phyloP scores from a whole-genome alignment of 176 grass and related monocot genomes.

The Otatea glauca region DNA sequence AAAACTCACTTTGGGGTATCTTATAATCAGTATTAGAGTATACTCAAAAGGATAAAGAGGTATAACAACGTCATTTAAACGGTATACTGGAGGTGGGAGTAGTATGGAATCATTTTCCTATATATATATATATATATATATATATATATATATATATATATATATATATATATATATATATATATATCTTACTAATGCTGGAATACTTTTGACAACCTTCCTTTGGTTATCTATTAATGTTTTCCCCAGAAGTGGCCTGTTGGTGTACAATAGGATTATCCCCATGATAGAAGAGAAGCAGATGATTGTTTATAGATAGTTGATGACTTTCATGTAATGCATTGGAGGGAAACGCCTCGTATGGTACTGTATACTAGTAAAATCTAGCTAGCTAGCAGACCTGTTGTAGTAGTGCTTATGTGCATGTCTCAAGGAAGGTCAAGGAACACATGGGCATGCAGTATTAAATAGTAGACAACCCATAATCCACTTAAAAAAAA shows the following conservation, averaged over 20 bases:
- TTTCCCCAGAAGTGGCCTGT: constrained; percentile 31
- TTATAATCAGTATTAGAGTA: too few species aligned
- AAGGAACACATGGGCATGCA: constrained; percentile 20
- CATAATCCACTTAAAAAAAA: not conserved
- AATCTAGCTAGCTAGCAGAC: not conserved
- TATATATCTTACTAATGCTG: not conserved
- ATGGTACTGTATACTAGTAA: not conserved
- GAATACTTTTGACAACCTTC: constrained; percentile 28
- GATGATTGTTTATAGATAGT: constrained; percentile 33
- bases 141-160: too few species aligned
- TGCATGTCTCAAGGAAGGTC: constrained; percentile 34
- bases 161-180: too few species aligned
- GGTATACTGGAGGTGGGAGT: too few species aligned
- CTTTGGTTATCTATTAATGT: constrained; percentile 47
- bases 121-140: too few species aligned
- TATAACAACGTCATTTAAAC: too few species aligned
- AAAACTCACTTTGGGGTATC: too few species aligned
- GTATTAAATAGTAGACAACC: not conserved
- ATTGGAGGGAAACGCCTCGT: constrained; percentile 15
- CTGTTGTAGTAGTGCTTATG: constrained; percentile 12
- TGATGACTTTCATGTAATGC: constrained; percentile 53
- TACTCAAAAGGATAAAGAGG: too few species aligned
- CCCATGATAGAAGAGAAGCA: constrained; percentile 41
- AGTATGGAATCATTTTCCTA: too few species aligned
- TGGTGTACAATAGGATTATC: constrained; percentile 52